Evolutionary conservation across 345 rosid species (phyloP).

Genomic region (Salix exigua): DNA sequence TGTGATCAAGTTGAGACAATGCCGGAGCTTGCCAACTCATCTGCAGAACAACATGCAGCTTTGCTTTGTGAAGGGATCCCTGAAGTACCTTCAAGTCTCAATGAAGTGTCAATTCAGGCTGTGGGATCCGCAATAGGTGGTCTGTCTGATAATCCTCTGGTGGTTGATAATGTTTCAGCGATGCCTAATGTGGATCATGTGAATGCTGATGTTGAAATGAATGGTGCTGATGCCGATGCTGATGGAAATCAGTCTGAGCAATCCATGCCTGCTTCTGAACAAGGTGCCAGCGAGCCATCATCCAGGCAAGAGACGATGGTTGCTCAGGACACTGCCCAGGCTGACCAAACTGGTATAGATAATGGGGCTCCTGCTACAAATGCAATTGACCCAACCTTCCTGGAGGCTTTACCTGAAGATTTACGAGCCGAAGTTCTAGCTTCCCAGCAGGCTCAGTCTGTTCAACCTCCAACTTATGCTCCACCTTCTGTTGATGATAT

Average conservation of each 20-base stretch:
- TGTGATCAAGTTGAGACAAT: conserved; percentile 40
- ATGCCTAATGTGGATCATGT: conserved; percentile 35
- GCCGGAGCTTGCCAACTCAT: conserved; percentile 42
- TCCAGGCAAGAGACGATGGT: conserved; percentile 37
- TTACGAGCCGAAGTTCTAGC: conserved; percentile 92
- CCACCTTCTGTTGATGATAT: conserved; percentile 91
- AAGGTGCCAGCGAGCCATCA: conserved; percentile 38
- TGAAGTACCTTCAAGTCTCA: conserved; percentile 38
- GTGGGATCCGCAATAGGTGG: conserved; percentile 27
- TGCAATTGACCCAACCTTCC: conserved; percentile 92
- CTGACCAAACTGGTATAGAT: conserved; percentile 43
- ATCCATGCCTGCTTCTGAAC: conserved; percentile 35
- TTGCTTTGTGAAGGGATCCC: conserved; percentile 27
- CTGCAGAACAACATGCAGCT: conserved; percentile 38
- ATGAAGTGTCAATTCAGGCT: conserved; percentile 29
- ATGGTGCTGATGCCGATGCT: conserved; percentile 44
- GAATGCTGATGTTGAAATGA: conserved; percentile 77
- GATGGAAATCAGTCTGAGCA: conserved; percentile 54
- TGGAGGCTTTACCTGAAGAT: conserved; percentile 95
- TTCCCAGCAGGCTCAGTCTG: conserved; percentile 93
- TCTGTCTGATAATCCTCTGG: conserved; percentile 19
- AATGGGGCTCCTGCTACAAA: conserved; percentile 54
- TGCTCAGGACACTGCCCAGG: conserved; percentile 48
- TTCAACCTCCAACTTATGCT: conserved; percentile 75
- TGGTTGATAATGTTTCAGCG: conserved; percentile 32